Percentiles rank a stretch among this genome's conserved stretches.
Evolutionary conservation across 768 basidiomycete genomes (phyloP).

Genomic region (Crassisporium funariophilum): DNA sequence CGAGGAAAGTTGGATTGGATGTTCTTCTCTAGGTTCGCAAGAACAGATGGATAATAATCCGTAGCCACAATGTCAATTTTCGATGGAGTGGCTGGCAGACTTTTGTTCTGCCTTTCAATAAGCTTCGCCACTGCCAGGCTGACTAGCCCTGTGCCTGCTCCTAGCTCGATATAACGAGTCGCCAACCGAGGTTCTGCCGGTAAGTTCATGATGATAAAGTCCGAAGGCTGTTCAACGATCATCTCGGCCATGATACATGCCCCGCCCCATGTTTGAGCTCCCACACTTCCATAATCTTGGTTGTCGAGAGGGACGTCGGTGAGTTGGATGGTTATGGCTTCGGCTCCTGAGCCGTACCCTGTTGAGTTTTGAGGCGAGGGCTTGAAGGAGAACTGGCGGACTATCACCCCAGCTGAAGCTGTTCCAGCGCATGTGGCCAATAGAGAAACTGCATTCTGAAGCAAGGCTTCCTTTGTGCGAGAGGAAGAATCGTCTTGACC

Average conservation of each 20-base stretch:
- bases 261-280: slow-evolving; percentile 89
- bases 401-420: slow-evolving; percentile 59
- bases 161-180: slow-evolving; percentile 71
- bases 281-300: slow-evolving; percentile 70
- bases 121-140: slow-evolving; percentile 60
- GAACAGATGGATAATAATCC: slow-evolving; percentile 76
- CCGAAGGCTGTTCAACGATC: slow-evolving; percentile 57
- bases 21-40: slow-evolving; percentile 69
- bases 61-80: slow-evolving; percentile 57
- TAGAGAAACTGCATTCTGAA: slow-evolving; percentile 59
- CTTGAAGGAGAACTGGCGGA: slow-evolving; percentile 53
- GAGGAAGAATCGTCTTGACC: neutral
- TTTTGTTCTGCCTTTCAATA: slow-evolving; percentile 24
- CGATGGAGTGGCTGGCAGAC: neutral
- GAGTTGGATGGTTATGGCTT: slow-evolving; percentile 43
- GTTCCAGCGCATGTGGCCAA: slow-evolving; percentile 68
- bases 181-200: neutral
- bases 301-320: slow-evolving; percentile 73
- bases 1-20: slow-evolving; percentile 53
- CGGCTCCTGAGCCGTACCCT: slow-evolving; percentile 1
- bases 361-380: slow-evolving; percentile 11
- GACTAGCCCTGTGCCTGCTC: slow-evolving; percentile 84
- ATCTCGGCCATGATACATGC: slow-evolving; percentile 80
- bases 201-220: slow-evolving; percentile 40
- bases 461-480: slow-evolving; percentile 34